Conservation (phyloP, 2,329 filamentous ascomycete species). For the Aspergillus hiratsukae region DNA sequence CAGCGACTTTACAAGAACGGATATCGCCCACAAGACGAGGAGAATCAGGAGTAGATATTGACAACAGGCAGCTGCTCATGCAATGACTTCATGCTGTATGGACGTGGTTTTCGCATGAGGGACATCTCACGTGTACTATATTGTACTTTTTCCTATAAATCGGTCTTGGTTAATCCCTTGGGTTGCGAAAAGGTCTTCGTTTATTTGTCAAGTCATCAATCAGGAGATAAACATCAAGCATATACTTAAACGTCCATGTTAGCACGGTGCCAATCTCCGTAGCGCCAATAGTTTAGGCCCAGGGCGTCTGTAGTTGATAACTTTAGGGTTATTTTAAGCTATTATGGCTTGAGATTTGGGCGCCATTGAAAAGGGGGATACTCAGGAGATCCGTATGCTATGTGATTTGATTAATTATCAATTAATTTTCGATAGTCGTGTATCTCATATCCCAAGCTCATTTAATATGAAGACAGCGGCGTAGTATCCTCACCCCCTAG, state of each 20-base stretch:
- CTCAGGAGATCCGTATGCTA: not conserved
- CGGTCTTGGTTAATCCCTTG: not conserved
- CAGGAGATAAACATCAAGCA: not conserved
- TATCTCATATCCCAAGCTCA: not conserved
- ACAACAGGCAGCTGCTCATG: not conserved
- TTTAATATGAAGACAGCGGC: not conserved
- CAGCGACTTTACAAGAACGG: slow-evolving; percentile 33
- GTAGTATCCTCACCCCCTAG: not conserved
- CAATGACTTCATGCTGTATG: not conserved
- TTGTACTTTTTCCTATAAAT: not conserved
- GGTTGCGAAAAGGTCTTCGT: not conserved
- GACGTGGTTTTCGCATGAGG: not conserved
- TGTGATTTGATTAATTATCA: not conserved
- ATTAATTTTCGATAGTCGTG: not conserved
- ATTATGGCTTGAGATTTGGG: not conserved
- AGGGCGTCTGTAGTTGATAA: not conserved
- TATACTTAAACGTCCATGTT: not conserved
- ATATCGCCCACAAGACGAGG: slow-evolving; percentile 32
- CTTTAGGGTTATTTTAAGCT: not conserved
- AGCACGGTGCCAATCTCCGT: not conserved
- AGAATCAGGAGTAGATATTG: slow-evolving; percentile 5
- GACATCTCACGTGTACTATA: not conserved
- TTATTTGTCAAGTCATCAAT: not conserved
- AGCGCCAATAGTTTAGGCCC: not conserved
- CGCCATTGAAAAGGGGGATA: not conserved